A percentile compares a stretch with the other conserved stretches of the same genome.
These are phyloP conservation scores for Calonectria leucothoes DNA, from an alignment of 2,329 filamentous ascomycete genomes.

Conservation along the genomic window DNA sequence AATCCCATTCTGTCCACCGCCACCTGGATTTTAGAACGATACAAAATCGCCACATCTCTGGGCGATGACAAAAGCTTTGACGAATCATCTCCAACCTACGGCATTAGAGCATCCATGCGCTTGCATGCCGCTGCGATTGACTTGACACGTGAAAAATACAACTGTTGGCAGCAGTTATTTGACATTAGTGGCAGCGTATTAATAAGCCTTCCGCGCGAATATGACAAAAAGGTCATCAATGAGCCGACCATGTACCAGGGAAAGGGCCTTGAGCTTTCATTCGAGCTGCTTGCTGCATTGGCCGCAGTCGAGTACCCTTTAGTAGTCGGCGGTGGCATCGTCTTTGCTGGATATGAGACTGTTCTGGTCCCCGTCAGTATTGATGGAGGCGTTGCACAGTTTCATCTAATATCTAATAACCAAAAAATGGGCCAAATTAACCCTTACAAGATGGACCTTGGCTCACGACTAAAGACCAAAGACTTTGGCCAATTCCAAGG, in stretches of 20 bases:
- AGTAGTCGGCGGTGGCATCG: background rate
- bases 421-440: background rate
- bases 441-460: background rate
- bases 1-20: background rate
- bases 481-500: background rate
- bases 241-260: background rate
- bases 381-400: background rate
- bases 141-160: background rate
- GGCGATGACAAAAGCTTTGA: background rate
- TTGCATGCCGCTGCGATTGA: background rate
- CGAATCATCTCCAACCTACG: background rate
- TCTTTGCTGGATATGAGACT: background rate
- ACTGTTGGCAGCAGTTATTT: background rate
- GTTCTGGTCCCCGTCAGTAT: background rate
- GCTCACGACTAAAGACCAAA: background rate
- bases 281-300: background rate
- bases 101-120: background rate
- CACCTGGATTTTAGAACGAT: background rate
- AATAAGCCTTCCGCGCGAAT: background rate
- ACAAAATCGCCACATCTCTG: background rate
- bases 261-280: background rate
- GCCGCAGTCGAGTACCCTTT: background rate
- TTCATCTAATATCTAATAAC: background rate
- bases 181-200: background rate
- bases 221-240: fast-evolving